These are phyloP conservation scores for Thuidium tamariscinum DNA, from an alignment of 225 moss, liverwort and hornwort species.

Conservation along the genomic window DNA sequence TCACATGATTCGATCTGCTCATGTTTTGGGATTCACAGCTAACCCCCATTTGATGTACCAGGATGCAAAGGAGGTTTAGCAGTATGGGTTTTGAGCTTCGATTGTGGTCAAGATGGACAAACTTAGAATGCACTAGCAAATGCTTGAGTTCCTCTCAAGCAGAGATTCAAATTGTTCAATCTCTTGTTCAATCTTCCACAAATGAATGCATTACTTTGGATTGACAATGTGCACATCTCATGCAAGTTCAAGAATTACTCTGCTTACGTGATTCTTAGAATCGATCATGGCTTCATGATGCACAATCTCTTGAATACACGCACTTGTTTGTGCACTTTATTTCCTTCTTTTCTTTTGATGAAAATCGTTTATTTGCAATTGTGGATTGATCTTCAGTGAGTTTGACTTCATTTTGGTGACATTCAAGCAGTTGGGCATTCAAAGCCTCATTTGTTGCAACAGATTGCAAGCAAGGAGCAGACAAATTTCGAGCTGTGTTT, in stretches of 20 bases:
- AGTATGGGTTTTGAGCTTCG: background rate
- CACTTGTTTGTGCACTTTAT: background rate
- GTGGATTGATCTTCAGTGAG: too few relatives aligned
- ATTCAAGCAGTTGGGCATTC: background rate
- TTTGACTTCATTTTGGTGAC: background rate
- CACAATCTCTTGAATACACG: background rate
- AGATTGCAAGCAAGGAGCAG: background rate
- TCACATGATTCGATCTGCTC: background rate
- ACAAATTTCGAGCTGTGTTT: background rate
- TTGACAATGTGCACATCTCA: background rate
- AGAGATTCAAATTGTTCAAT: background rate
- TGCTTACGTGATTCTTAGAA: background rate
- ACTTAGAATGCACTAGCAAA: background rate
- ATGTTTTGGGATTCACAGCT: background rate
- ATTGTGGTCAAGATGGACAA: background rate
- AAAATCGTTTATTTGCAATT: background rate
- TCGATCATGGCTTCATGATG: background rate
- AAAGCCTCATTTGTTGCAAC: background rate
- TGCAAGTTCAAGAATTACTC: background rate
- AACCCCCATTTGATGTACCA: background rate
- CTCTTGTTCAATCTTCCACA: background rate
- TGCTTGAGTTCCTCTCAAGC: too few relatives aligned
- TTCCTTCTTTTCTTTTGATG: background rate
- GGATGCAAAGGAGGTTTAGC: background rate
- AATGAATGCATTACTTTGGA: background rate